Evolutionary conservation across 306 rosid species (phyloP), one percentile per base, ranked within the genome.

Genomic region (Leucaena leucocephala): DNA sequence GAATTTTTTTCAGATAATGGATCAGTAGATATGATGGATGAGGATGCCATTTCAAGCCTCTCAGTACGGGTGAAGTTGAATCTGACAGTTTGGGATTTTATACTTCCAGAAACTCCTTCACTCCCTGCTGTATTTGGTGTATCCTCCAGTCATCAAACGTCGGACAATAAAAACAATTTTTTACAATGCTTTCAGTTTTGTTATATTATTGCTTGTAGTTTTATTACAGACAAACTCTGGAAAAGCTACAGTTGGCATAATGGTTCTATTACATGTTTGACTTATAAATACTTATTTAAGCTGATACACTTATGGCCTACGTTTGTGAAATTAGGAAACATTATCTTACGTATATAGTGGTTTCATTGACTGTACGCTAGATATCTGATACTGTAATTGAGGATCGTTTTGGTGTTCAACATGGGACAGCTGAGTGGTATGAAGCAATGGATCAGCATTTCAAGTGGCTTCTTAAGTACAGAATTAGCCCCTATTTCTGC

Each of bases 61-160:
- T 86, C 99, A 72, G 62, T 91, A 55, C 84, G 91, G 39, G 86
- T 95, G 86, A 93, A 93, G 88, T 85, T 95, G 87, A 88, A 83
- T 85, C 81, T 93, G 85, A 95, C 97, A 67, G 94, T 95, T 83
- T 95, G 98, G 98, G 97, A 95, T 80, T 95, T 93, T 80, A 84
- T 89, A 75, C 97, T 95, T 81, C 98, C 99, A 45, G 89, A 79
- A 80, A 90, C 99, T 80, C 99, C 99, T 44, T 93, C 99, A 33
- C 93, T 95, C 52, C 99, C 99, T 77, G 99, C 99, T 44, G 96
- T 95, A 61, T 90, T 95, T 86, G 98, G 99, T 71, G 98, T 93
- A 95, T 93, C 99, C 98, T 91, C 21, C 44, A 65, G 84, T 71
- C 63, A 61, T 61, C 36, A 70, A 63, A 39, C 77, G 61, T 72